Percentiles rank a stretch among this genome's conserved stretches.
Conservation (phyloP, 1,139 yeast genomes). For the Hemisphaericaspora subhashii region DNA sequence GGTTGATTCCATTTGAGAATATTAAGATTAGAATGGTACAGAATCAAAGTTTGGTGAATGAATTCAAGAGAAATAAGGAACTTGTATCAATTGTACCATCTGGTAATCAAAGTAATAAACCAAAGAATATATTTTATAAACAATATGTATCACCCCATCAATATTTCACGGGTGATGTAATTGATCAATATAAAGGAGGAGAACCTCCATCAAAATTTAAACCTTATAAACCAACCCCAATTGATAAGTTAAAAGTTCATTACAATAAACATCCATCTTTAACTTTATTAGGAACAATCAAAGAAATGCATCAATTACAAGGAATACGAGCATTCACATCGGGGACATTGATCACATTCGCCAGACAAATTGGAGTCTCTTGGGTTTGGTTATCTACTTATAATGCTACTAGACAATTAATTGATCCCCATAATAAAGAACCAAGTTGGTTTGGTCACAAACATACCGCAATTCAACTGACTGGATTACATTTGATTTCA, state of each 20-base stretch:
- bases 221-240: constrained; percentile 17
- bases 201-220: constrained; percentile 26
- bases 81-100: background rate
- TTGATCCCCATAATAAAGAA: constrained; percentile 53
- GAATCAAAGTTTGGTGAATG: constrained; percentile 45
- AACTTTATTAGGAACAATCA: constrained; percentile 52
- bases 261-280: constrained; percentile 57
- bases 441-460: constrained; percentile 52
- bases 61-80: constrained; percentile 23
- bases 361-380: constrained; percentile 77
- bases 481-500: constrained; percentile 55
- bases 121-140: constrained; percentile 21
- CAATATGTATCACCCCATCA: constrained; percentile 49
- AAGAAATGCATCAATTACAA: constrained; percentile 70
- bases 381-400: constrained; percentile 84
- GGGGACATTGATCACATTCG: constrained; percentile 77
- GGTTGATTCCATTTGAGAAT: constrained; percentile 90
- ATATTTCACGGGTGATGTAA: constrained; percentile 38
- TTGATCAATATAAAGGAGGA: constrained; percentile 29
- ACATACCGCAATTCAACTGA: constrained; percentile 40
- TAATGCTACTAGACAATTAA: constrained; percentile 69
- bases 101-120: background rate
- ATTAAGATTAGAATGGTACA: constrained; percentile 86
- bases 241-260: constrained; percentile 31
- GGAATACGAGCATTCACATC: constrained; percentile 79